Percentiles rank a stretch among this genome's conserved stretches.
Evolutionary conservation across 163 green algal genomes (phyloP).

Genomic region (Picocystis sp.): DNA sequence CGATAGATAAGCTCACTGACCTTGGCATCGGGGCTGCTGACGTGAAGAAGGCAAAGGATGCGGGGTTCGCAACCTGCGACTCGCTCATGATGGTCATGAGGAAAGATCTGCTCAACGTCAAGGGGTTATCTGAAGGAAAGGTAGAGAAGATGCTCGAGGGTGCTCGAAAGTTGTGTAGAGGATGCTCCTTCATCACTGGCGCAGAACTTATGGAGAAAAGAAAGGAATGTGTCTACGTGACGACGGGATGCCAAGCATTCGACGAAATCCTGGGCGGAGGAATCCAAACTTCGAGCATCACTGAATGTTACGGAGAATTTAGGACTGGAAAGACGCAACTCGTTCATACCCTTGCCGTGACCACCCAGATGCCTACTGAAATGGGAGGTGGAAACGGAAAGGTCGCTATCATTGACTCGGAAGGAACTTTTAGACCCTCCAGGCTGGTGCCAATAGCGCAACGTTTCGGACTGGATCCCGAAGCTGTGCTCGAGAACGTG

Average conservation of each 20-base stretch:
- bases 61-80: slow-evolving; percentile 59
- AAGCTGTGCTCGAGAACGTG: slow-evolving; percentile 73
- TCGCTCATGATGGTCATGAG: slow-evolving; percentile 58
- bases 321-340: slow-evolving; percentile 62
- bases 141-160: slow-evolving; percentile 78
- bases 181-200: background rate
- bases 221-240: slow-evolving; percentile 8
- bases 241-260: slow-evolving; percentile 8
- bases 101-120: slow-evolving; percentile 64
- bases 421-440: slow-evolving; percentile 74
- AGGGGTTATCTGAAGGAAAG: slow-evolving; percentile 79
- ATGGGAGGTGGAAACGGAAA: slow-evolving; percentile 30
- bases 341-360: slow-evolving; percentile 72
- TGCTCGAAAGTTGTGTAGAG: slow-evolving; percentile 46
- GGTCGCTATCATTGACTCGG: slow-evolving; percentile 74
- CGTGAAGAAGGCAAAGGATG: slow-evolving; percentile 81
- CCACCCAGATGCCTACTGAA: slow-evolving; percentile 49
- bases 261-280: slow-evolving; percentile 15
- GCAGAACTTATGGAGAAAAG: slow-evolving; percentile 1
- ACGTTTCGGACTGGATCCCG: slow-evolving; percentile 65
- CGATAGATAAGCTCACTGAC: slow-evolving; percentile 3
- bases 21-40: slow-evolving; percentile 23
- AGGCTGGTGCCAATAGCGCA: slow-evolving; percentile 67
- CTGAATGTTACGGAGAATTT: slow-evolving; percentile 72
- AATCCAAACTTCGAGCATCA: slow-evolving; percentile 59